A percentile compares a stretch with the other conserved stretches of the same genome.
Evolutionary conservation across 257 asterid genomes (phyloP).

Genomic region (Capsicum rhomboideum): DNA sequence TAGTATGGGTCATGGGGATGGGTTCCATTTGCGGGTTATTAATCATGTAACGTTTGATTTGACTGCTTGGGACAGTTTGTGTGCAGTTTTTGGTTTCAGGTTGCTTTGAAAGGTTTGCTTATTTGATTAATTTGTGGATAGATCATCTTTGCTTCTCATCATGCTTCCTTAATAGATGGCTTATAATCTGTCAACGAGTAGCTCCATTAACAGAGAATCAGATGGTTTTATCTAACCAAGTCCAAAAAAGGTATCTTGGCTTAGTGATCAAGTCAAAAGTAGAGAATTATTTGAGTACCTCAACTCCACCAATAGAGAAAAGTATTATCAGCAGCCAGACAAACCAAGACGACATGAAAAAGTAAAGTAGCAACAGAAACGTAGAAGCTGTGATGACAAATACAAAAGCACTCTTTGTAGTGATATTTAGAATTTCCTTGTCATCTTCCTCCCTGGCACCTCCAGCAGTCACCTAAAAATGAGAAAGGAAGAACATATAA

Average conservation of each 20-base stretch:
- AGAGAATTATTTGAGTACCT: constrained; percentile 47
- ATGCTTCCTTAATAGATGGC: not conserved
- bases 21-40: not conserved
- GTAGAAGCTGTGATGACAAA: constrained; percentile 86
- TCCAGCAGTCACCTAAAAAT: constrained; percentile 44
- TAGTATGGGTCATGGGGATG: not conserved
- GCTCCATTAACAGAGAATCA: not conserved
- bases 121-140: not conserved
- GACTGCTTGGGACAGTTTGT: not conserved
- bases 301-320: constrained; percentile 92
- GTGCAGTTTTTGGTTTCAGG: not conserved
- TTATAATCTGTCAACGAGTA: not conserved
- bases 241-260: not conserved
- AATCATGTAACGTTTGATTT: not conserved
- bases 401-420: constrained; percentile 65
- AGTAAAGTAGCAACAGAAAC: constrained; percentile 86
- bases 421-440: constrained; percentile 58
- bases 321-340: constrained; percentile 89
- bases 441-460: constrained; percentile 60
- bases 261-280: not conserved
- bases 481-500: not conserved
- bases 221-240: not conserved
- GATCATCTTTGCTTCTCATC: not conserved
- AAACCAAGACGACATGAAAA: constrained; percentile 97
- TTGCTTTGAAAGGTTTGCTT: not conserved